These are phyloP conservation scores for Rutstroemia sp. DNA, from an alignment of 2,329 filamentous ascomycete species.

Conservation along the genomic window DNA sequence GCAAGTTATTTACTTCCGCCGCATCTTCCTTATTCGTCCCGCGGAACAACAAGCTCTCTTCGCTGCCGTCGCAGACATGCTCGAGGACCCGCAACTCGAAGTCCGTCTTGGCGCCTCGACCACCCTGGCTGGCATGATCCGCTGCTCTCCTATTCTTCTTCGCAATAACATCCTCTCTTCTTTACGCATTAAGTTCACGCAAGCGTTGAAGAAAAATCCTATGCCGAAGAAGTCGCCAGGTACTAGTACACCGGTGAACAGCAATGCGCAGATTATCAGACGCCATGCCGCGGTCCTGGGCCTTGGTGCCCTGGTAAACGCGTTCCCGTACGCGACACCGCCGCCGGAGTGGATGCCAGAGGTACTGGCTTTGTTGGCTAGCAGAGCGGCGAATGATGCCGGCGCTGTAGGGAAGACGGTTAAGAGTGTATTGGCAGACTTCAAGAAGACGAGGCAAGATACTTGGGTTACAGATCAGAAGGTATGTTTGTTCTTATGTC, in stretches of 20 bases:
- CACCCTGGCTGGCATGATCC: constrained; percentile 94
- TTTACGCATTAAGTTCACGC: constrained; percentile 73
- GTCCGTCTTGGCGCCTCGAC: constrained; percentile 88
- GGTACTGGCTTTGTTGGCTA: constrained; percentile 76
- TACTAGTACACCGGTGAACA: constrained; percentile 62
- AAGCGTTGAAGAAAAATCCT: constrained; percentile 72
- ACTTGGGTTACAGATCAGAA: constrained; percentile 98
- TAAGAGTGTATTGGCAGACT: constrained; percentile 88
- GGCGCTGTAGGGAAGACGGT: constrained; percentile 94
- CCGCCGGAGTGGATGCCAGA: constrained; percentile 93
- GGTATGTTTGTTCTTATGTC: constrained; percentile 47
- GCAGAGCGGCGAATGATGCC: constrained; percentile 77
- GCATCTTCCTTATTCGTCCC: constrained; percentile 76
- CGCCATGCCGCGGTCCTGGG: constrained; percentile 89
- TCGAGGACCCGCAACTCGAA: constrained; percentile 85
- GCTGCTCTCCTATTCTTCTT: constrained; percentile 78
- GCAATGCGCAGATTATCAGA: constrained; percentile 69
- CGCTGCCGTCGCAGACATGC: constrained; percentile 90
- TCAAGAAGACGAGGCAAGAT: constrained; percentile 99
- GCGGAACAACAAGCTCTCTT: constrained; percentile 75
- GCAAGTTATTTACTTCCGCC: constrained; percentile 96
- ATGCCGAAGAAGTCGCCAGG: constrained; percentile 68
- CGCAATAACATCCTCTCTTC: constrained; percentile 70
- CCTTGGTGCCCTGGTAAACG: constrained; percentile 83
- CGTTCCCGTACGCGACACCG: constrained; percentile 91